Base-by-base conservation (phyloP, 768 basidiomycete species). In the Crepidotus variabilis region DNA sequence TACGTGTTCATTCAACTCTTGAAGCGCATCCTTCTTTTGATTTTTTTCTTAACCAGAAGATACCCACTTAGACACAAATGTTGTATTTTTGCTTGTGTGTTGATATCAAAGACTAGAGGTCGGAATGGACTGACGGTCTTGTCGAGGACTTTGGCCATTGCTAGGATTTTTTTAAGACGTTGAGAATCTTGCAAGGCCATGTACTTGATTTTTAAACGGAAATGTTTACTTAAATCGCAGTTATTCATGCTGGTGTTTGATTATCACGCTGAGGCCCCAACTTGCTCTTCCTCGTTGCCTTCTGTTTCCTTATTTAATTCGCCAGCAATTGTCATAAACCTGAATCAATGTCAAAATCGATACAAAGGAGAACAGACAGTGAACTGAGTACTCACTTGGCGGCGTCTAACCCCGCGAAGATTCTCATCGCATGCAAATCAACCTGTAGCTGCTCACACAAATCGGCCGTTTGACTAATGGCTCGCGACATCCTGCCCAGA, bases 371-470 rank as follows among this genome's bases (percentile, higher is more conserved):
- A 2, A 56, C 21, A 13, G 49, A 43, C 20, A 47, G 28, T 11
- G 10, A 47, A n/a, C 28, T 46, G 10, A 20, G 28, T 24, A 74
- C 86, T 64, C 68, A 92, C 91, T 92, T 92, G 53, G 91, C 87
- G 18, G 87, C 89, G 68, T 91, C 88, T 50, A 86, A 76, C 0
- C 87, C 88, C 13, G 90, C 87, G 59, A 94, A 84, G 28, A 82
- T 83, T 54, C 83, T 74, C 90, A 93, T 92, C 14, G 88, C 84
- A 55, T 87, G 81, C 52, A 94, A 70, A 72, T 91, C 89, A 47
- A 81, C 77, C 59, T 90, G 84, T 61, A 94, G 77, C 53, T 84
- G 81, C 65, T 87, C 90, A 69, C 90, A 87, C 21, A 92, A 77
- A 61, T 86, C 85, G 35, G 90, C 87, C 0, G 91, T 90, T 61